Conservation (phyloP, 106 monocot species). For the Apostasia shenzhenica region DNA sequence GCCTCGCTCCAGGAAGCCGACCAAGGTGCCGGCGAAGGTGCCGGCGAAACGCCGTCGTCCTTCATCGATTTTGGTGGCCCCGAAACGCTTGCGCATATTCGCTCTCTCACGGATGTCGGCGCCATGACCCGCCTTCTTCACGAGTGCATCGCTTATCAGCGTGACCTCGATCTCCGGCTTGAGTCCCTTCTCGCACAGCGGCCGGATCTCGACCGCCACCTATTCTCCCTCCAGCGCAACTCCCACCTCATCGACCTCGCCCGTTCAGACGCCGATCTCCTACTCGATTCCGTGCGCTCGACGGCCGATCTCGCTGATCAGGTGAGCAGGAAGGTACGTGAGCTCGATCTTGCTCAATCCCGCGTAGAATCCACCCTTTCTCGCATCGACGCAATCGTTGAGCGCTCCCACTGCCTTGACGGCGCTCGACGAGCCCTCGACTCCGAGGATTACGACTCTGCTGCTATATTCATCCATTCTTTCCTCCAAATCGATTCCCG, state of each 20-base stretch:
- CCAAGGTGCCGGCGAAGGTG: background rate
- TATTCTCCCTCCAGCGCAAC: constrained; percentile 51
- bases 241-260: constrained; percentile 55
- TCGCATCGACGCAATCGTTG: constrained; percentile 56
- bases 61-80: constrained; percentile 54
- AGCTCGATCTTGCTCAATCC: constrained; percentile 78
- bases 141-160: constrained; percentile 95
- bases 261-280: constrained; percentile 48
- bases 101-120: constrained; percentile 73
- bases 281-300: constrained; percentile 54
- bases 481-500: constrained; percentile 74
- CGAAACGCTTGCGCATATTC: constrained; percentile 48
- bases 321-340: constrained; percentile 62
- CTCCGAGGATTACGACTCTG: constrained; percentile 59
- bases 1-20: constrained; percentile 4
- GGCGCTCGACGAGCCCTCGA: constrained; percentile 36
- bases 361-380: constrained; percentile 46
- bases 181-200: constrained; percentile 72
- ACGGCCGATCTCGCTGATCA: constrained; percentile 55
- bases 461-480: constrained; percentile 41
- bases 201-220: constrained; percentile 76
- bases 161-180: constrained; percentile 61
- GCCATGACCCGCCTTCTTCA: constrained; percentile 90
- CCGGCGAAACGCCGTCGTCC: constrained; percentile 3
- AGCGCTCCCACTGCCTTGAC: constrained; percentile 55